These are phyloP conservation scores for Diversispora eburnea DNA, from an alignment of 192 early-diverging fungal species.

Conservation along the genomic window DNA sequence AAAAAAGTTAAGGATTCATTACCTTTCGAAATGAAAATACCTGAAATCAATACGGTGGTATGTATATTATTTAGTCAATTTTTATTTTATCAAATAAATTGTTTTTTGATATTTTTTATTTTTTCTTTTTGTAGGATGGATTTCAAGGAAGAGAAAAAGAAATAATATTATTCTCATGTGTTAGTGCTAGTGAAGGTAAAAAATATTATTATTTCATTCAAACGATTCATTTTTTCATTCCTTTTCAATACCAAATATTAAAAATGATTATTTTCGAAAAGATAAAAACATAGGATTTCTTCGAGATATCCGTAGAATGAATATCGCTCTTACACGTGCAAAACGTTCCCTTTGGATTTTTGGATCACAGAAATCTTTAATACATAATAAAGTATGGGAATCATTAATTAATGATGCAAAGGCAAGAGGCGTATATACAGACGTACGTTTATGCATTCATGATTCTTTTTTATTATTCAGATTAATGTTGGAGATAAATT, in stretches of 20 bases:
- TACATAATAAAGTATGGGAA: background rate
- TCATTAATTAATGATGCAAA: background rate
- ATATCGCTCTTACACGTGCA: conserved; percentile 93
- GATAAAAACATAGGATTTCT: conserved; percentile 55
- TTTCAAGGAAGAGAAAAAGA: conserved; percentile 94
- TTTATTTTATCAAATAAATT: background rate
- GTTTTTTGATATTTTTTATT: background rate
- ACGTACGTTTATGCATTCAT: background rate
- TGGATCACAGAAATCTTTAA: conserved; percentile 67
- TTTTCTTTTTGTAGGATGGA: conserved; percentile 52
- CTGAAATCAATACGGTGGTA: background rate
- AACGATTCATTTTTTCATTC: background rate
- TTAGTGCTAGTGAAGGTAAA: conserved; percentile 66
- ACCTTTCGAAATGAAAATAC: background rate
- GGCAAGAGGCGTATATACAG: background rate
- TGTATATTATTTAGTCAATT: background rate
- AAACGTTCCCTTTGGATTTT: conserved; percentile 85
- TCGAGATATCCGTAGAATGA: conserved; percentile 86
- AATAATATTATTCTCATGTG: conserved; percentile 81
- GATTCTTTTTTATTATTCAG: no score
- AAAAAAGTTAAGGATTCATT: background rate
- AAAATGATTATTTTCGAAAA: conserved; percentile 3
- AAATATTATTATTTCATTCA: conserved; percentile 38
- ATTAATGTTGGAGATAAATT: no score
- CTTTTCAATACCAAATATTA: background rate